A percentile compares a stretch with the other conserved stretches of the same genome.
Conservation (phyloP, 805 yeast species). For the Millerozyma miso region DNA sequence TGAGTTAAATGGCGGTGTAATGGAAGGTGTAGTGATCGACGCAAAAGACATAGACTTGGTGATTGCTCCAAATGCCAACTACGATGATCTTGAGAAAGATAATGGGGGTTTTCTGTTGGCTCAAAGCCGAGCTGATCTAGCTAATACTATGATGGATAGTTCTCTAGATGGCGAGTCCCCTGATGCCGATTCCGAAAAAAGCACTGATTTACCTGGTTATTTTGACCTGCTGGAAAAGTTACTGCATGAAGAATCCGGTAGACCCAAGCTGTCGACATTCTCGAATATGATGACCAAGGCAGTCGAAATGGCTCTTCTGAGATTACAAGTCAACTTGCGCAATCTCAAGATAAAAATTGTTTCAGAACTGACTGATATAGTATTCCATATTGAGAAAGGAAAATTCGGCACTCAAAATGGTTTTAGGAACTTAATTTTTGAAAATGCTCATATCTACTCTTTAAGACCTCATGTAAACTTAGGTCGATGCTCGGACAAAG, state of each 20-base stretch:
- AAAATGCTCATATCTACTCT: conserved; percentile 38
- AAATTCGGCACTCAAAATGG: conserved; percentile 43
- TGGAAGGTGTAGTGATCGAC: conserved; percentile 65
- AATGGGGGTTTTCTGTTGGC: conserved; percentile 51
- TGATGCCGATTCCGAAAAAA: background rate
- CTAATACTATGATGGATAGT: conserved; percentile 47
- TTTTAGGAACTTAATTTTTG: conserved; percentile 34
- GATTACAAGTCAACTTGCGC: conserved; percentile 48
- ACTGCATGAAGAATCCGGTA: conserved; percentile 1
- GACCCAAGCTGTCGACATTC: conserved; percentile 33
- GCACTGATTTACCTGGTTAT: background rate
- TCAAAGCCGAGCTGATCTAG: conserved; percentile 72
- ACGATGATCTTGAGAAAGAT: conserved; percentile 24
- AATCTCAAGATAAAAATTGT: conserved; percentile 47
- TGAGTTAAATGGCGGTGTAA: conserved; percentile 56
- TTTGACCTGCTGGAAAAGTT: background rate
- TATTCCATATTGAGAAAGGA: conserved; percentile 29
- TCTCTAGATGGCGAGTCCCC: conserved; percentile 6
- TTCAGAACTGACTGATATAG: conserved; percentile 38
- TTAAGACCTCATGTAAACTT: conserved; percentile 37
- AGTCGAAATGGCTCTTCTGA: conserved; percentile 62
- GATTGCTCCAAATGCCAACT: conserved; percentile 31
- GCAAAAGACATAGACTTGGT: conserved; percentile 51
- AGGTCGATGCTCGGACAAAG: conserved; percentile 15
- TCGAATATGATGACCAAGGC: conserved; percentile 60